These are phyloP conservation scores for Paramecium pentaurelia DNA, from an alignment of 73 alveolate genomes.

Conservation along the genomic window DNA sequence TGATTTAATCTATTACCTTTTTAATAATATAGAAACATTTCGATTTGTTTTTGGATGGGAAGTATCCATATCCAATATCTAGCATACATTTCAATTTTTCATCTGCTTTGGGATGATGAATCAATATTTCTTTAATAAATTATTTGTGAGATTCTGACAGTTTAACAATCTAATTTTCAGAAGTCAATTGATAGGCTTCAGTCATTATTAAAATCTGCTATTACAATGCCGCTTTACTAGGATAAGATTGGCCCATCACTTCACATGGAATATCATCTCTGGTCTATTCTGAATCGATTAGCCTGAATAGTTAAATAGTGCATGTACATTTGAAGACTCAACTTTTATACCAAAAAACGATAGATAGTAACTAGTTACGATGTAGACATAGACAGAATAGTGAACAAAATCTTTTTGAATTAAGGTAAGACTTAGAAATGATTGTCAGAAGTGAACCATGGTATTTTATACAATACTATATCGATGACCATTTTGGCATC, in stretches of 20 bases:
- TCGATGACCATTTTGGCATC: slow-evolving; percentile 42
- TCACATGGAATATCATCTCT: slow-evolving; percentile 20
- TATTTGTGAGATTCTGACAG: background rate
- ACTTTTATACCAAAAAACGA: background rate
- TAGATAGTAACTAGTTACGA: background rate
- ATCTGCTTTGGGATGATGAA: background rate
- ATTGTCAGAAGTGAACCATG: slow-evolving; percentile 42
- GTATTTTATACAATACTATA: slow-evolving; percentile 48
- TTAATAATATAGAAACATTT: slow-evolving; percentile 15
- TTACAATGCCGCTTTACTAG: background rate
- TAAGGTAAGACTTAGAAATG: background rate
- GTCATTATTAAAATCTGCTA: background rate
- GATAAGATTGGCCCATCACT: background rate
- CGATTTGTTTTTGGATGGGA: background rate
- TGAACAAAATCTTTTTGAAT: background rate
- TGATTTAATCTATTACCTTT: background rate
- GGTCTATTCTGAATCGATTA: background rate
- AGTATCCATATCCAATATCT: slow-evolving; percentile 45
- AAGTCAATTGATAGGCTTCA: background rate
- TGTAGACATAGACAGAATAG: slow-evolving; percentile 17
- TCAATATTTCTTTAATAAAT: slow-evolving; percentile 12
- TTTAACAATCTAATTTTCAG: slow-evolving; percentile 9
- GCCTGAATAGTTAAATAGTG: background rate
- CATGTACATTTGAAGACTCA: background rate
- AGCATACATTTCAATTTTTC: background rate